Percentiles rank a stretch among this genome's conserved stretches.
Conservation (phyloP, 257 asterid genomes). For the Vinca minor region DNA sequence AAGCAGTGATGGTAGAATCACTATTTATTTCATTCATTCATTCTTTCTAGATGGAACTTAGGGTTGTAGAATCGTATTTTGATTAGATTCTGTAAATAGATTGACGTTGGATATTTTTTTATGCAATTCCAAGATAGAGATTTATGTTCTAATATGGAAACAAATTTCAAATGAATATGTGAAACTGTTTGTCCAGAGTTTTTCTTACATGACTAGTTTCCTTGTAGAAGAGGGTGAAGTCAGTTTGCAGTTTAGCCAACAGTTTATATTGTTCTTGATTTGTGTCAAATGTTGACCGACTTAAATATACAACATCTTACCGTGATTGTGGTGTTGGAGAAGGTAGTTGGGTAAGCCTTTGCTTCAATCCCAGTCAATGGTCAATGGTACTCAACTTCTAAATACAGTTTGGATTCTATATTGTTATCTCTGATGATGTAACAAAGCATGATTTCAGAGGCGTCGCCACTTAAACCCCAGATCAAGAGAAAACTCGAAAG, state of each 20-base stretch:
- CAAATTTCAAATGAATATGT: too few relatives aligned
- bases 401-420: not conserved
- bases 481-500: not conserved
- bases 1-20: constrained; percentile 35
- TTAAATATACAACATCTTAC: constrained; percentile 67
- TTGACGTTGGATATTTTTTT: too few relatives aligned
- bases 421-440: not conserved
- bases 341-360: constrained; percentile 90
- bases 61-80: not conserved
- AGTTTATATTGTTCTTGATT: constrained; percentile 3
- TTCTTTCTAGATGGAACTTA: not conserved
- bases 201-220: not conserved
- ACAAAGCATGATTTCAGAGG: not conserved
- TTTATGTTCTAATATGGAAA: too few relatives aligned
- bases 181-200: too few relatives aligned
- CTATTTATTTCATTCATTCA: constrained; percentile 4
- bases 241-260: constrained; percentile 1
- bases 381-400: constrained; percentile 49
- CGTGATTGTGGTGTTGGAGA: constrained; percentile 81
- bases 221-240: not conserved
- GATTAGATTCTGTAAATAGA: too few relatives aligned
- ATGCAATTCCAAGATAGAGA: not conserved
- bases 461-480: not conserved
- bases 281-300: constrained; percentile 46
- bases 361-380: constrained; percentile 69